These are phyloP conservation scores for Argentina anserina DNA, from an alignment of 306 rosid genomes.

Conservation along the genomic window DNA sequence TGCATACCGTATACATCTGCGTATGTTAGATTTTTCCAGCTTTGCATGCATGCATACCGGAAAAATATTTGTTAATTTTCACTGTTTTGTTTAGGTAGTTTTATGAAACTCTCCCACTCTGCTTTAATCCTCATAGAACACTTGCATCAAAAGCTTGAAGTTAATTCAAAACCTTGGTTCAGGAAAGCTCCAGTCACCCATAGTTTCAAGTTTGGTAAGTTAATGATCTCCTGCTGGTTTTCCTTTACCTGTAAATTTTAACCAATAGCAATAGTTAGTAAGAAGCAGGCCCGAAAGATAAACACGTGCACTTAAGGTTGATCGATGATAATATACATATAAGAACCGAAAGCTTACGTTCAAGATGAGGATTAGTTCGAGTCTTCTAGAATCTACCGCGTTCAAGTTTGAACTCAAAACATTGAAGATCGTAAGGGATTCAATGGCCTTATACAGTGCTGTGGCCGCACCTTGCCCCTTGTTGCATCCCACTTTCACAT, in stretches of 20 bases:
- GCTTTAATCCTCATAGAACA: background rate
- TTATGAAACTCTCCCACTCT: background rate
- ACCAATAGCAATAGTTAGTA: background rate
- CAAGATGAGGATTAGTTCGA: slow-evolving; percentile 54
- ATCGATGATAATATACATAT: background rate
- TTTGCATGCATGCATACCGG: no score
- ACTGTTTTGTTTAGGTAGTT: background rate
- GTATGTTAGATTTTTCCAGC: no score
- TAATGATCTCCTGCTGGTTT: slow-evolving; percentile 47
- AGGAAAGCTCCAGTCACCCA: slow-evolving; percentile 86
- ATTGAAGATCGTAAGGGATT: slow-evolving; percentile 60
- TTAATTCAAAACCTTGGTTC: slow-evolving; percentile 68
- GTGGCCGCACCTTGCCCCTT: slow-evolving; percentile 61
- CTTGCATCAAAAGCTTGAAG: background rate
- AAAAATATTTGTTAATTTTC: background rate
- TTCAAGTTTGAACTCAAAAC: slow-evolving; percentile 70
- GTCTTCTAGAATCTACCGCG: slow-evolving; percentile 45
- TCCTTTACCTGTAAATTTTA: slow-evolving; percentile 49
- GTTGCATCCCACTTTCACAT: slow-evolving; percentile 59
- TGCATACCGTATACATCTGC: no score
- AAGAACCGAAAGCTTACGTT: slow-evolving; percentile 35
- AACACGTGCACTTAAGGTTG: background rate
- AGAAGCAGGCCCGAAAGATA: background rate
- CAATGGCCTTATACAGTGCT: slow-evolving; percentile 65
- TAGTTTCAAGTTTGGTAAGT: slow-evolving; percentile 77